phyloP scores from a whole-genome alignment of 257 asterid species.

The Ehretia macrophylla region DNA sequence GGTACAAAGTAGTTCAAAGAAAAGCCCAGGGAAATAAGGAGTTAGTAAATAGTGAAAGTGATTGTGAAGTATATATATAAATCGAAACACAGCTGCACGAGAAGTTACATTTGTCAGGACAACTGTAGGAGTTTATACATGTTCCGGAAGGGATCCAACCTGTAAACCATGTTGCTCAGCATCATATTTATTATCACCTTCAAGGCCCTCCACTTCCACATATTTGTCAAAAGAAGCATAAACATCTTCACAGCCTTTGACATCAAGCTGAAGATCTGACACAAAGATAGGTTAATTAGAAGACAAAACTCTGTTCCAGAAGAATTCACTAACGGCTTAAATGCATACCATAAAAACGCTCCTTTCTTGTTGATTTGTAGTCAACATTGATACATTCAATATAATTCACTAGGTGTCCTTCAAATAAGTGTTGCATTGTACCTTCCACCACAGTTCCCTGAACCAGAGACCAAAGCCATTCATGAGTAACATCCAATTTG shows the following conservation, averaged over 20 bases:
- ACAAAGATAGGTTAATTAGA: background rate
- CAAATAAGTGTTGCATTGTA: slow-evolving; percentile 74
- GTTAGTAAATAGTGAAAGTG: no score
- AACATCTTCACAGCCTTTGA: slow-evolving; percentile 78
- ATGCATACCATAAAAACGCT: slow-evolving; percentile 78
- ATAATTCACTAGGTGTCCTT: slow-evolving; percentile 87
- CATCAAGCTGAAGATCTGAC: slow-evolving; percentile 86
- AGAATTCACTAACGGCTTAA: no score
- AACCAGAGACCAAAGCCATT: no score
- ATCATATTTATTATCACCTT: slow-evolving; percentile 80
- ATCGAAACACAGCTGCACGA: no score
- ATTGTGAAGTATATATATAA: no score
- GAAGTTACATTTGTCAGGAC: no score
- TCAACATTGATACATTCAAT: slow-evolving; percentile 80
- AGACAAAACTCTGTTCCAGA: no score
- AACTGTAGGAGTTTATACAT: no score
- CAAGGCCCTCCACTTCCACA: slow-evolving; percentile 84
- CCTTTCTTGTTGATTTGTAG: slow-evolving; percentile 81
- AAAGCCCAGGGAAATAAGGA: no score
- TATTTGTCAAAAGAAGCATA: slow-evolving; percentile 87
- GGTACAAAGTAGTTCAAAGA: no score
- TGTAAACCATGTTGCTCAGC: slow-evolving; percentile 80
- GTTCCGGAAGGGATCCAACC: no score
- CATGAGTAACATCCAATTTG: no score
- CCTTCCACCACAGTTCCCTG: slow-evolving; percentile 90